Conservation (phyloP, 768 basidiomycete genomes). For the Boletus eberwhitei region DNA sequence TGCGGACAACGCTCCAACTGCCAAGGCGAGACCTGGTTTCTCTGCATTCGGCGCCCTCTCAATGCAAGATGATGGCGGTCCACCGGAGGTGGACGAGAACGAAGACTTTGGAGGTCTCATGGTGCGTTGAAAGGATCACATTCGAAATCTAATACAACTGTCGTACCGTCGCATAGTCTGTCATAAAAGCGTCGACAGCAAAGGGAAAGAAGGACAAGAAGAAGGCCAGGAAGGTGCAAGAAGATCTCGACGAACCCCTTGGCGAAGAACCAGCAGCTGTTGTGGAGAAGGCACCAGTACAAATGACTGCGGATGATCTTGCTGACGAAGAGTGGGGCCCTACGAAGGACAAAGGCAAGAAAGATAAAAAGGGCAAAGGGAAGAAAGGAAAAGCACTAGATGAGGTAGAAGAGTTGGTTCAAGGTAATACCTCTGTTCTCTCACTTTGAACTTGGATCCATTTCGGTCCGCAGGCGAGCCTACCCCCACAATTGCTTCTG, state of each 20-base stretch:
- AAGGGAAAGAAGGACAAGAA: slow-evolving; percentile 59
- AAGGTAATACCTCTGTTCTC: slow-evolving; percentile 7
- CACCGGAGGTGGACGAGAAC: slow-evolving; percentile 51
- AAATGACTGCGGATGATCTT: slow-evolving; percentile 66
- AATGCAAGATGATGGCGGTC: slow-evolving; percentile 41
- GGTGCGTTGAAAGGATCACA: slow-evolving; percentile 41
- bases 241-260: slow-evolving; percentile 29
- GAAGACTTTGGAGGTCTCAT: slow-evolving; percentile 74
- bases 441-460: not conserved
- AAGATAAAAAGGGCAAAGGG: slow-evolving; percentile 21
- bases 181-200: slow-evolving; percentile 51
- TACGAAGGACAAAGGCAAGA: slow-evolving; percentile 22
- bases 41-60: slow-evolving; percentile 50
- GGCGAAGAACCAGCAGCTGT: slow-evolving; percentile 25
- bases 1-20: slow-evolving; percentile 36
- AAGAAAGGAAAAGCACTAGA: slow-evolving; percentile 21
- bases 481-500: slow-evolving; percentile 26
- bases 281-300: slow-evolving; percentile 40
- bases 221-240: slow-evolving; percentile 37
- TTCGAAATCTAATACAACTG: not conserved
- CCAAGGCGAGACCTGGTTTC: slow-evolving; percentile 37
- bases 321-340: slow-evolving; percentile 73
- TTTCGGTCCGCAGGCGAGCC: slow-evolving; percentile 16
- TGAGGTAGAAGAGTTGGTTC: slow-evolving; percentile 8
- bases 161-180: slow-evolving; percentile 42